Conservation (phyloP, 139 green algal species). For the Chlamydomonas sphaeroides region DNA sequence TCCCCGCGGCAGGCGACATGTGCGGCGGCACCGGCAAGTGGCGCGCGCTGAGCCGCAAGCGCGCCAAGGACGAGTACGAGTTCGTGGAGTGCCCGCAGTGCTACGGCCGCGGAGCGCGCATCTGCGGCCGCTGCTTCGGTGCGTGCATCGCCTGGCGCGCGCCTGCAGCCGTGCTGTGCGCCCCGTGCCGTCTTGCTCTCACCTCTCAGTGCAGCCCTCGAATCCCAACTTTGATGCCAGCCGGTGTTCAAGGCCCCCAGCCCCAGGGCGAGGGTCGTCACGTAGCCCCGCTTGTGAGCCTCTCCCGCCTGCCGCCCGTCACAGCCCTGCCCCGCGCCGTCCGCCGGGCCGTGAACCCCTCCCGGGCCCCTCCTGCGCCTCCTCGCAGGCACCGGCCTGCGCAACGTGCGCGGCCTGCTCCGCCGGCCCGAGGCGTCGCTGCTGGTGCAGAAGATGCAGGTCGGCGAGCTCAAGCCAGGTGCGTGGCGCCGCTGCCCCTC, state of each 20-base stretch:
- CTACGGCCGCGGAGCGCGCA: slow-evolving; percentile 89
- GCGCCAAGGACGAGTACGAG: slow-evolving; percentile 96
- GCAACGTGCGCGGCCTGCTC: slow-evolving; percentile 93
- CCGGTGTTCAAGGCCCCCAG: too few relatives aligned
- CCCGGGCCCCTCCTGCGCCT: too few relatives aligned
- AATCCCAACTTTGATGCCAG: too few relatives aligned
- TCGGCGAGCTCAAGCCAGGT: slow-evolving; percentile 85
- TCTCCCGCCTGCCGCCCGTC: too few relatives aligned
- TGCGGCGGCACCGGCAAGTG: slow-evolving; percentile 98
- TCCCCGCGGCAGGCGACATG: slow-evolving; percentile 94
- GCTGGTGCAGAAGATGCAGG: slow-evolving; percentile 95
- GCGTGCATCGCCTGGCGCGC: not conserved
- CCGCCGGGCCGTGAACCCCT: too few relatives aligned
- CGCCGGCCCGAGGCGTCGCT: slow-evolving; percentile 88
- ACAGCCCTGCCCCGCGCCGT: too few relatives aligned
- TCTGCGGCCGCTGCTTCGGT: slow-evolving; percentile 96
- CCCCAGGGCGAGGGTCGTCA: too few relatives aligned
- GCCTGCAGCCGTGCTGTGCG: too few relatives aligned
- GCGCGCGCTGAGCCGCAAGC: slow-evolving; percentile 93
- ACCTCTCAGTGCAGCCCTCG: too few relatives aligned
- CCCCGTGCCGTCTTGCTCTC: too few relatives aligned
- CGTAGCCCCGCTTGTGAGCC: too few relatives aligned
- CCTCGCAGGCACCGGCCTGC: slow-evolving; percentile 89
- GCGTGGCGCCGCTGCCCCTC: not conserved
- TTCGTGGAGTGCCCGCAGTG: slow-evolving; percentile 98